Evolutionary conservation across 2,329 filamentous ascomycete species (phyloP).

Genomic region (Pseudofabraea citricarpa): DNA sequence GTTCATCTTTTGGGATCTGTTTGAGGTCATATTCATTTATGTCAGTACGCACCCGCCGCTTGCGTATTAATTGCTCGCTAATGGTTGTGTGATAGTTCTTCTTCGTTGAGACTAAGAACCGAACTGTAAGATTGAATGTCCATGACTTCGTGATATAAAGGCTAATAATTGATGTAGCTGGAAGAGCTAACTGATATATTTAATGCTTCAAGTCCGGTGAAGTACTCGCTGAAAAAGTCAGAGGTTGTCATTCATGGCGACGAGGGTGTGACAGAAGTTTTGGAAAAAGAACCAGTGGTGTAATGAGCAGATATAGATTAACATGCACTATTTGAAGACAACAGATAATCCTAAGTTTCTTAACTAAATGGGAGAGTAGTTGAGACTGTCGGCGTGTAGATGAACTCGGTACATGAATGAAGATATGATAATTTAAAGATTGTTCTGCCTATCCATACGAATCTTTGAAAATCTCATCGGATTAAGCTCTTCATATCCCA

Average conservation of each 20-base stretch:
- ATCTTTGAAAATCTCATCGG: no score
- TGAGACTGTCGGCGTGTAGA: no score
- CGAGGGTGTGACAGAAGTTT: not conserved
- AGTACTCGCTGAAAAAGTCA: slow-evolving; percentile 10
- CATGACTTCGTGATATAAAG: not conserved
- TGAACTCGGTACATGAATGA: no score
- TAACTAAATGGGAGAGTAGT: no score
- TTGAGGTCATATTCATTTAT: slow-evolving; percentile 33
- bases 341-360: no score
- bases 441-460: no score
- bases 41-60: not conserved
- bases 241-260: slow-evolving; percentile 2
- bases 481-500: no score
- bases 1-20: slow-evolving; percentile 31
- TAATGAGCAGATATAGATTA: no score
- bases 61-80: not conserved
- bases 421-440: no score
- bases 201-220: slow-evolving; percentile 32
- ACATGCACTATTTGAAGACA: no score
- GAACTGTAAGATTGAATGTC: slow-evolving; percentile 4
- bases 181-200: slow-evolving; percentile 42
- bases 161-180: slow-evolving; percentile 17
- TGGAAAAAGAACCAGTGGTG: not conserved
- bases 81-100: slow-evolving; percentile 24
- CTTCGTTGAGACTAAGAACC: slow-evolving; percentile 15